Conservation (phyloP, 1,284 basidiomycete genomes). For the Ustilago curta region DNA sequence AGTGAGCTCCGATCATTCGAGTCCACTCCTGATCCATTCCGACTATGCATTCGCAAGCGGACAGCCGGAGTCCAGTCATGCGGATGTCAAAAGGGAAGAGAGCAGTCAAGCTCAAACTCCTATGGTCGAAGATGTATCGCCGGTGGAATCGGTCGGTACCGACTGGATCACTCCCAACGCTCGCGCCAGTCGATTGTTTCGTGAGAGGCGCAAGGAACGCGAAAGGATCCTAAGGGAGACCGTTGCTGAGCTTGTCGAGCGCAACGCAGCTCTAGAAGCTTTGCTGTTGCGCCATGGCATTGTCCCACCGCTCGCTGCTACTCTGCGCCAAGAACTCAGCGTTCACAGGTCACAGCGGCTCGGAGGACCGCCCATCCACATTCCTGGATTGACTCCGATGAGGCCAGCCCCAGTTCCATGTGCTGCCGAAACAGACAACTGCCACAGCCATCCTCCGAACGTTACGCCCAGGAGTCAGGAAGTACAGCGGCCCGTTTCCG, state of each 20-base stretch:
- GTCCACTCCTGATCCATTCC: neutral
- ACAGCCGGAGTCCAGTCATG: neutral
- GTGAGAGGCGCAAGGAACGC: constrained; percentile 36
- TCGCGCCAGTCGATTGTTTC: constrained; percentile 33
- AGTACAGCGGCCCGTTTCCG: neutral
- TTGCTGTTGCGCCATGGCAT: constrained; percentile 27
- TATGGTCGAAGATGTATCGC: neutral
- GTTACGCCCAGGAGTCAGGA: neutral
- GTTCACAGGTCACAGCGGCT: constrained; percentile 20
- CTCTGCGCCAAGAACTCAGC: constrained; percentile 25
- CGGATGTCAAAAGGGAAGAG: neutral
- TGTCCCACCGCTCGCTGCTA: constrained; percentile 11
- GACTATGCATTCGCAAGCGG: neutral
- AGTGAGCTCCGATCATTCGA: neutral
- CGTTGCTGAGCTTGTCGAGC: constrained; percentile 20
- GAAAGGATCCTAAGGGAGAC: constrained; percentile 39
- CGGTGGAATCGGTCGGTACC: neutral
- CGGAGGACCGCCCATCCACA: constrained; percentile 38
- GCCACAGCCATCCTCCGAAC: neutral
- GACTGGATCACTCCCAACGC: constrained; percentile 22
- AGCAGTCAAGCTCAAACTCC: neutral
- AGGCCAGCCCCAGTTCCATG: neutral
- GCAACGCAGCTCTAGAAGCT: constrained; percentile 27
- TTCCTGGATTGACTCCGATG: constrained; percentile 23
- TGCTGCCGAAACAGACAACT: neutral